Percentiles rank a stretch among this genome's conserved stretches.
These are phyloP conservation scores for Solanum piurae DNA, from an alignment of 257 asterid genomes.

Conservation along the genomic window DNA sequence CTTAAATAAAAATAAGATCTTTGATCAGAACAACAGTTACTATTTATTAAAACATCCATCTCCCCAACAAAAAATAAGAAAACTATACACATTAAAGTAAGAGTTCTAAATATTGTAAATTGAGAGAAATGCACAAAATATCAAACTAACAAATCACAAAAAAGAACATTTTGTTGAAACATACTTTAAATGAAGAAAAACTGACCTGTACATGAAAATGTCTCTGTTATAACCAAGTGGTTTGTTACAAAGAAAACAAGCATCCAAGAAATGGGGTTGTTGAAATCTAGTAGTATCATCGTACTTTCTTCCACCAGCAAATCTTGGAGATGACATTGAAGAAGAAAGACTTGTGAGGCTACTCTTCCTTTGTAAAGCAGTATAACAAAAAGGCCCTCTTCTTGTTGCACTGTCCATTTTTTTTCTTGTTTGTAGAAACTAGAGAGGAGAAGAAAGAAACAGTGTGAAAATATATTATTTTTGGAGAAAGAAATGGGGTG, in stretches of 20 bases:
- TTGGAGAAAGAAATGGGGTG: background rate
- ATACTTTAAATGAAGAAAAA: background rate
- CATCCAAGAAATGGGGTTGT: slow-evolving; percentile 30
- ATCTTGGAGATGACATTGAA: slow-evolving; percentile 17
- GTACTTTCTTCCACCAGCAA: slow-evolving; percentile 3
- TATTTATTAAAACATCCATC: background rate
- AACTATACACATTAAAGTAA: too few relatives aligned
- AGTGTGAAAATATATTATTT: too few relatives aligned
- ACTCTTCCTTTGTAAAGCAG: slow-evolving; percentile 3
- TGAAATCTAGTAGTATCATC: slow-evolving; percentile 9
- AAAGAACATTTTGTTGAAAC: too few relatives aligned
- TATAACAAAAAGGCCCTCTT: slow-evolving; percentile 9
- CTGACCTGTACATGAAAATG: slow-evolving; percentile 47
- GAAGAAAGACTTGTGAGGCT: slow-evolving; percentile 6
- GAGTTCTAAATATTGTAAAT: too few relatives aligned
- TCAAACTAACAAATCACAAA: too few relatives aligned
- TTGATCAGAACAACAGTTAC: background rate
- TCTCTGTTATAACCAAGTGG: slow-evolving; percentile 27
- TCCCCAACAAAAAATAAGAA: too few relatives aligned
- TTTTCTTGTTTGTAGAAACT: background rate
- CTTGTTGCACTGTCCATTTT: background rate
- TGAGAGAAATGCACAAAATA: too few relatives aligned
- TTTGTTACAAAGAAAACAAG: slow-evolving; percentile 34
- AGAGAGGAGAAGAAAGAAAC: background rate
- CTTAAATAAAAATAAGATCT: background rate